These are phyloP conservation scores for Trifolium repens DNA, from an alignment of 306 rosid species.

Conservation along the genomic window DNA sequence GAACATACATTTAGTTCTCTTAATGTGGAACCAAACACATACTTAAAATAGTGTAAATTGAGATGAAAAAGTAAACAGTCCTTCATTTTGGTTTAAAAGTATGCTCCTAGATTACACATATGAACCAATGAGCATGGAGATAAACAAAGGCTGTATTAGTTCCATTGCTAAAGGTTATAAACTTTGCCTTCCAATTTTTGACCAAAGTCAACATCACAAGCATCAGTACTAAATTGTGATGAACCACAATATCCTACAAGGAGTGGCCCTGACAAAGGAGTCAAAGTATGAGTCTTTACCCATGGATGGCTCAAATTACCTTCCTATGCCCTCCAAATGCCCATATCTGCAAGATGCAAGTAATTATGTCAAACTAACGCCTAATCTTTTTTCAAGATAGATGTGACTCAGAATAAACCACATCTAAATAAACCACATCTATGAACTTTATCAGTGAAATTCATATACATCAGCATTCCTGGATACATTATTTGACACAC, in stretches of 20 bases:
- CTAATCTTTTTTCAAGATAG: slow-evolving; percentile 16
- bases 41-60: slow-evolving; percentile 27
- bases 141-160: slow-evolving; percentile 34
- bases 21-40: too few species aligned
- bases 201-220: slow-evolving; percentile 39
- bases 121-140: slow-evolving; percentile 22
- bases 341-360: slow-evolving; percentile 57
- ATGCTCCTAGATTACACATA: slow-evolving; percentile 35
- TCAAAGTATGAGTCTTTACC: slow-evolving; percentile 20
- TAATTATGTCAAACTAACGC: slow-evolving; percentile 30
- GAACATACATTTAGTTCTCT: neutral
- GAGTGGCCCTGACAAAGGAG: slow-evolving; percentile 9
- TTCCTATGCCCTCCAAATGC: slow-evolving; percentile 59
- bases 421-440: slow-evolving; percentile 20
- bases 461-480: slow-evolving; percentile 24
- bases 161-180: slow-evolving; percentile 31
- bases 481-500: slow-evolving; percentile 6
- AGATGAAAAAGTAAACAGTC: slow-evolving; percentile 21
- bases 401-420: slow-evolving; percentile 19
- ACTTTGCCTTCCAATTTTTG: slow-evolving; percentile 37
- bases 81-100: slow-evolving; percentile 39
- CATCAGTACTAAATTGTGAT: slow-evolving; percentile 23
- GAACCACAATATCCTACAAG: slow-evolving; percentile 34
- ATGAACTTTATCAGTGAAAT: slow-evolving; percentile 13
- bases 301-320: slow-evolving; percentile 42